phyloP scores from a whole-genome alignment of 2,329 filamentous ascomycete genomes.

The Fusarium agapanthi region DNA sequence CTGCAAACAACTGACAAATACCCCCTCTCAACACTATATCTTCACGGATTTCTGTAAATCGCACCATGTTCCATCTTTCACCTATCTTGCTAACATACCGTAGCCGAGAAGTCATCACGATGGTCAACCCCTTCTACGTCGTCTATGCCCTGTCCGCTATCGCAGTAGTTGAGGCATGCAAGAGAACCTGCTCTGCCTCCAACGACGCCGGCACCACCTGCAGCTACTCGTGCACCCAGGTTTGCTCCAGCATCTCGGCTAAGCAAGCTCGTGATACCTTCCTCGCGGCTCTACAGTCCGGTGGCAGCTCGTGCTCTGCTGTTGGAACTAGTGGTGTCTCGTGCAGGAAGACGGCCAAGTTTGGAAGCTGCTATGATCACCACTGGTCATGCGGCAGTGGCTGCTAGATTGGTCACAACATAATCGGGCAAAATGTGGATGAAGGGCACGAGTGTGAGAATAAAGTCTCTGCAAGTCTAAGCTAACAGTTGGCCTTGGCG shows the following conservation, averaged over 20 bases:
- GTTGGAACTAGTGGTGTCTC: neutral
- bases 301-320: neutral
- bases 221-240: neutral
- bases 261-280: constrained; percentile 4
- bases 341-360: neutral
- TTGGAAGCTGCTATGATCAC: constrained; percentile 9
- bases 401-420: neutral
- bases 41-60: neutral
- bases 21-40: too few relatives aligned
- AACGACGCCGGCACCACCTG: neutral
- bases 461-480: accelerated
- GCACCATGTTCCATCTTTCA: accelerated
- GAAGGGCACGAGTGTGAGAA: neutral
- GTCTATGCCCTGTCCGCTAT: neutral
- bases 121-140: neutral
- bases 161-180: neutral
- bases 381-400: neutral
- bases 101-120: neutral
- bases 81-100: accelerated
- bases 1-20: neutral
- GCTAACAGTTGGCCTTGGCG: too few relatives aligned
- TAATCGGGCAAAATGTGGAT: too few relatives aligned
- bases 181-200: neutral
- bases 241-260: neutral
- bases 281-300: neutral